These are phyloP conservation scores for Quercus parvula DNA, from an alignment of 306 rosid genomes.

Conservation along the genomic window DNA sequence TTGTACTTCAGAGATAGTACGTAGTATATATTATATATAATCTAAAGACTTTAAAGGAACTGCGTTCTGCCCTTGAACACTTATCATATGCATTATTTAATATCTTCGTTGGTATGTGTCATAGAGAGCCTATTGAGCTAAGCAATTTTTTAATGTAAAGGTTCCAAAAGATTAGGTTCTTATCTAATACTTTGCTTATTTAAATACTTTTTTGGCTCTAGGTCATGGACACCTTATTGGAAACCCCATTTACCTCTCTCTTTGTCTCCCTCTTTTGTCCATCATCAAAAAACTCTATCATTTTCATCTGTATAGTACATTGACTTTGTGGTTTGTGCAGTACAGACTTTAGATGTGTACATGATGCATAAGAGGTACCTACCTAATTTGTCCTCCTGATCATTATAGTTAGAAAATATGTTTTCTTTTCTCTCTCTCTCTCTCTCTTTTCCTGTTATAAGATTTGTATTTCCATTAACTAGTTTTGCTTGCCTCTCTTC, in stretches of 20 bases:
- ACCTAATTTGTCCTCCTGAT: neutral
- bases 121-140: no score
- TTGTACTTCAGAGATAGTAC: neutral
- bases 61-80: neutral
- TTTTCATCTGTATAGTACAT: neutral
- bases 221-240: neutral
- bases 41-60: neutral
- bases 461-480: neutral
- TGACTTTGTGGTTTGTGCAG: neutral
- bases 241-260: no score
- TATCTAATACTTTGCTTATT: neutral
- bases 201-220: neutral
- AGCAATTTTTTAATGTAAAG: no score
- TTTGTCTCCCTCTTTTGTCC: no score
- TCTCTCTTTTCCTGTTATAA: neutral
- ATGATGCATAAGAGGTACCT: neutral
- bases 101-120: neutral
- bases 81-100: neutral
- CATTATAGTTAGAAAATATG: neutral
- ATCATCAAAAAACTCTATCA: no score
- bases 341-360: neutral
- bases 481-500: neutral
- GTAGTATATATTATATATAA: neutral
- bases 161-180: no score
- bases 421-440: neutral